Base-by-base conservation (phyloP, 805 yeast genomes). In the Brettanomyces sp. region DNA sequence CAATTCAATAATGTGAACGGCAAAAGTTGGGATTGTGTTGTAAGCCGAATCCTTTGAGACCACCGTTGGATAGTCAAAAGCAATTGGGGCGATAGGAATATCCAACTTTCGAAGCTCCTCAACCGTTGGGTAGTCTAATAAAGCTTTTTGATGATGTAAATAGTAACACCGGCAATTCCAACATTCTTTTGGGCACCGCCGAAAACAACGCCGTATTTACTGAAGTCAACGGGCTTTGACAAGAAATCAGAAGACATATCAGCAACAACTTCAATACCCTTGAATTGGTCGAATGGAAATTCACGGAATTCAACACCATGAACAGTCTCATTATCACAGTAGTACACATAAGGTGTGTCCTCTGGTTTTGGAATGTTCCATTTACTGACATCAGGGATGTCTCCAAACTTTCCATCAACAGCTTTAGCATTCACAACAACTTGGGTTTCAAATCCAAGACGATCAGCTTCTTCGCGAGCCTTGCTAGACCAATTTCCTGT, bases 171-270 rank as follows among this genome's bases (percentile, higher is more conserved):
- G 8, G 99, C 97, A 59, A 93, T 70, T 46, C 99, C 99, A 60
- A 93, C 88, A 64, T 93, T 93, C 68, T 93, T 93, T 68, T 93
- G 99, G 25, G 98, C 99, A 51, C 99, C 99, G 18, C 96, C 99
- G 78, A 90, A 81, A 50, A 93, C 82, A 25, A 89, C 69, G 44
- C 96, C 98, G 60, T 78, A 91, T 64, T 86, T 82, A 46, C 85
- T 69, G 38, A 93, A 83, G 57, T 91, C 96, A 43, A 93, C 64
- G 52, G 76, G 69, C 54, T 85, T 82, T 22, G 96, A 86, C 53
- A 93, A 71, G 59, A 93, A 83, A 65, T 91, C 88, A 41, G 97
- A 90, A 2, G 97, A 90, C 82, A 91, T 80, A 63, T 93, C 99
- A 25, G 95, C 91, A 13, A 89, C 96, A 49, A 91, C 66, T 63